Conservation (phyloP, 306 rosid species). For the Sicyos baderoa region DNA sequence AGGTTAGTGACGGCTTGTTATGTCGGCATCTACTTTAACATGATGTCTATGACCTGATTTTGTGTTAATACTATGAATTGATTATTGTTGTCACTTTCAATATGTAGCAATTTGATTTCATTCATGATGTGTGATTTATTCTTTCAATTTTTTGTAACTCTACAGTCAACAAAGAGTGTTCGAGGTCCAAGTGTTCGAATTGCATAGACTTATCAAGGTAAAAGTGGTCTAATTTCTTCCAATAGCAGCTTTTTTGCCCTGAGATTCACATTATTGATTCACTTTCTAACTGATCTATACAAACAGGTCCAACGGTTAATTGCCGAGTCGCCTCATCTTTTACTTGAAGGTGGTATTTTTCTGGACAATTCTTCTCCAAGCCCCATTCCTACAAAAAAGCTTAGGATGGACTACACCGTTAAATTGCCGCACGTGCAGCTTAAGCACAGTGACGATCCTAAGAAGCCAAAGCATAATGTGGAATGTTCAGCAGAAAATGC, state of each 20-base stretch:
- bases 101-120: slow-evolving; percentile 10
- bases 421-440: slow-evolving; percentile 26
- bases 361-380: slow-evolving; percentile 47
- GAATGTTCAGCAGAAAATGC: slow-evolving; percentile 87
- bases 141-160: slow-evolving; percentile 52
- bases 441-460: slow-evolving; percentile 43
- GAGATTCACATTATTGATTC: neutral
- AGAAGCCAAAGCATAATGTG: slow-evolving; percentile 49
- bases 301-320: slow-evolving; percentile 82
- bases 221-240: slow-evolving; percentile 24
- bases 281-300: slow-evolving; percentile 10
- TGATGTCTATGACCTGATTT: neutral
- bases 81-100: neutral
- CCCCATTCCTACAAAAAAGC: slow-evolving; percentile 44
- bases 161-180: slow-evolving; percentile 78
- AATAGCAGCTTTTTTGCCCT: neutral
- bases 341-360: slow-evolving; percentile 59
- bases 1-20: neutral
- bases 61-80: neutral
- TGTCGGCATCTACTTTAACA: slow-evolving; percentile 1
- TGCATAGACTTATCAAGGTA: slow-evolving; percentile 72
- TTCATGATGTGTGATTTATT: slow-evolving; percentile 32
- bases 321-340: slow-evolving; percentile 75
- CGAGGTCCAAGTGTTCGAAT: slow-evolving; percentile 71
- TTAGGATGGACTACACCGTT: slow-evolving; percentile 20